Percentiles rank a stretch among this genome's conserved stretches.
These are phyloP conservation scores for Fusarium sp. DNA, from an alignment of 2,329 filamentous ascomycete species.

Conservation along the genomic window DNA sequence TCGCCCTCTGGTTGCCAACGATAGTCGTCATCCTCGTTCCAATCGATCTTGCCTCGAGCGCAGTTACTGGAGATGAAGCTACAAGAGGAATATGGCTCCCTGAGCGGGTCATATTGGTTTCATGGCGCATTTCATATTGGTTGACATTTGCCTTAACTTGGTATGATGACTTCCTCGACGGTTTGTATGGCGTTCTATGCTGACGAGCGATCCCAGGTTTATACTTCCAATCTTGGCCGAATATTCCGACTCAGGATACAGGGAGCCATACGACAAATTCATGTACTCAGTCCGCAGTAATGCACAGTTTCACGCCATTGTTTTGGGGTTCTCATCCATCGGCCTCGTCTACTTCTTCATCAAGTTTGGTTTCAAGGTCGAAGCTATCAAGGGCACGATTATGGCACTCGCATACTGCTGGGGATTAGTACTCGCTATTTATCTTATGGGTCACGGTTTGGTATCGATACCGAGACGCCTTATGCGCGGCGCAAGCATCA, in stretches of 20 bases:
- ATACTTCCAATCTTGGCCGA: constrained; percentile 94
- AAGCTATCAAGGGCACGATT: constrained; percentile 79
- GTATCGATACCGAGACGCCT: constrained; percentile 89
- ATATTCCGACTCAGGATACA: constrained; percentile 93
- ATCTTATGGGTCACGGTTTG: constrained; percentile 96
- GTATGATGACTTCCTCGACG: constrained; percentile 61
- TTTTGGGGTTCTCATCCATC: constrained; percentile 75
- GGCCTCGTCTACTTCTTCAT: constrained; percentile 88
- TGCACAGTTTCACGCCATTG: constrained; percentile 86
- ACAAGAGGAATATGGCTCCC: constrained; percentile 89
- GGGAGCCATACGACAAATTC: constrained; percentile 83
- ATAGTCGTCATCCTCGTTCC: constrained; percentile 93
- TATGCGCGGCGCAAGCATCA: constrained; percentile 82
- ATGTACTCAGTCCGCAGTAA: constrained; percentile 89
- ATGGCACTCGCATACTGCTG: constrained; percentile 97
- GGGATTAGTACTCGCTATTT: constrained; percentile 91
- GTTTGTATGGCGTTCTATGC: constrained; percentile 1
- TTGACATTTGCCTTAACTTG: constrained; percentile 95
- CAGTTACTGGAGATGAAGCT: constrained; percentile 76
- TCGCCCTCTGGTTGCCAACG: constrained; percentile 92
- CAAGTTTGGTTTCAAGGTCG: constrained; percentile 73
- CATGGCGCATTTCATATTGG: constrained; percentile 98
- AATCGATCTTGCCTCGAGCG: constrained; percentile 92
- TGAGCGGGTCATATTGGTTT: constrained; percentile 80
- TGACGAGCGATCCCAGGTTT: constrained; percentile 66